Conservation (phyloP, 352 stramenopile genomes). For the Elongisporangium prolatum region DNA sequence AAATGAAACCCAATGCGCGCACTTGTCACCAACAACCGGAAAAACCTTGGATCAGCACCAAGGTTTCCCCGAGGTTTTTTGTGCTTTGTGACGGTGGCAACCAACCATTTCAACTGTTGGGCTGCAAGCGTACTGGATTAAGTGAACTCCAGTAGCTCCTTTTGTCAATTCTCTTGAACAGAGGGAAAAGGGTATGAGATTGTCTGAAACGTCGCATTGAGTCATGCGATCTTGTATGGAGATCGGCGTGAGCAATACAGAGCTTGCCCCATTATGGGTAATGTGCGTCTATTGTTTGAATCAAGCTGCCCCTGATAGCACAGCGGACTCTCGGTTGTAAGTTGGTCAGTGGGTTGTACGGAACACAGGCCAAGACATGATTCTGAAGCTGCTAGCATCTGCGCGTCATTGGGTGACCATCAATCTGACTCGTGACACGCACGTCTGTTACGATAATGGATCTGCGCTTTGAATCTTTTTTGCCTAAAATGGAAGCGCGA, state of each 20-base stretch:
- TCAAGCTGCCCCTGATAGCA: no score
- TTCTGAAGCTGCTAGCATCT: no score
- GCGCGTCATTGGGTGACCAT: no score
- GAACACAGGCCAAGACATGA: no score
- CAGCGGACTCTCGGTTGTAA: no score
- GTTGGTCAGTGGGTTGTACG: no score
- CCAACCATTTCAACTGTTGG: not conserved
- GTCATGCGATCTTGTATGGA: not conserved
- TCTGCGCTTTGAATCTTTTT: not conserved
- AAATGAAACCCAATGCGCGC: not conserved
- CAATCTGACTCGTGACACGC: not conserved
- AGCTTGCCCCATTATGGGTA: no score
- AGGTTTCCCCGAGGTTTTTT: not conserved
- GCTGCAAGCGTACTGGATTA: not conserved
- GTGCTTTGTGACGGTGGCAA: not conserved
- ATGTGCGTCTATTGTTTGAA: no score
- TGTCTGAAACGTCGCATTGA: not conserved
- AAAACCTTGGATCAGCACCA: no score
- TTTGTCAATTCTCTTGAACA: not conserved
- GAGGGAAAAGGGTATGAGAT: not conserved
- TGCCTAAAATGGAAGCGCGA: not conserved
- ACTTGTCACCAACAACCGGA: conserved; percentile 17
- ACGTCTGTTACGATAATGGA: not conserved
- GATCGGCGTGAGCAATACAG: no score
- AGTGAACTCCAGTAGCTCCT: not conserved